Base-by-base conservation (phyloP, 2,329 filamentous ascomycete species). In the Fusarium longipes region DNA sequence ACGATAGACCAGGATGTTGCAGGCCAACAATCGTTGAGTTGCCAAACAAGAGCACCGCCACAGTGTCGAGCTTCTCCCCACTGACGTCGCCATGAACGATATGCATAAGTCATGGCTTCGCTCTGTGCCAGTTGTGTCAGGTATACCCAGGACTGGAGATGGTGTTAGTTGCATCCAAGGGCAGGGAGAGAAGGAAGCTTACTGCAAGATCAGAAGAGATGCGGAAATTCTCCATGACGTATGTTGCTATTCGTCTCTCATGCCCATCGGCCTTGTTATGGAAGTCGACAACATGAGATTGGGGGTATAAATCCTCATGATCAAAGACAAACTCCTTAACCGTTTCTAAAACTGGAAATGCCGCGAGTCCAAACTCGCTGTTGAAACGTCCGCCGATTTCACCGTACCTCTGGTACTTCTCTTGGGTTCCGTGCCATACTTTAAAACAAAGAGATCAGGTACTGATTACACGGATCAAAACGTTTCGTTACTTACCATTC, bases 261-360 rank as follows among this genome's bases (percentile, higher is more conserved):
- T 93, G 91, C 1, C 91, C 91, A 68, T 89, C 88, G 9, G 91
- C 92, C 77, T 95, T 95, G 79, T 95, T 95, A 79, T 93, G 92
- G 74, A 94, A 93, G 73, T 94, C 91, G 44, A 94, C 82, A 58
- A 89, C 89, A 61, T 88, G 88, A 6, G 90, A 93, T 66, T 93
- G 90, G 1, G 91, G 87, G 30, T 84, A 82, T 18, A 86, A 81
- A 53, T 90, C 84, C 42, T 81, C 75, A 15, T 77, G 74, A 10
- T 79, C 70, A 3, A 83, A 87, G 67, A 93, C 85, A 75, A 89
- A 93, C 32, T 83, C 79, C 42, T 87, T 84, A 63, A 93, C 89
- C 0, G 92, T 94, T 49, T 88, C 83, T 65, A 93, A 83, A 73
- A 91, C 87, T 1, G 93, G 93, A 74, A 70, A 75, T 8, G 73